These are phyloP conservation scores for Aegilops tauschii DNA, from an alignment of 176 grass and related monocot genomes.

Conservation along the genomic window DNA sequence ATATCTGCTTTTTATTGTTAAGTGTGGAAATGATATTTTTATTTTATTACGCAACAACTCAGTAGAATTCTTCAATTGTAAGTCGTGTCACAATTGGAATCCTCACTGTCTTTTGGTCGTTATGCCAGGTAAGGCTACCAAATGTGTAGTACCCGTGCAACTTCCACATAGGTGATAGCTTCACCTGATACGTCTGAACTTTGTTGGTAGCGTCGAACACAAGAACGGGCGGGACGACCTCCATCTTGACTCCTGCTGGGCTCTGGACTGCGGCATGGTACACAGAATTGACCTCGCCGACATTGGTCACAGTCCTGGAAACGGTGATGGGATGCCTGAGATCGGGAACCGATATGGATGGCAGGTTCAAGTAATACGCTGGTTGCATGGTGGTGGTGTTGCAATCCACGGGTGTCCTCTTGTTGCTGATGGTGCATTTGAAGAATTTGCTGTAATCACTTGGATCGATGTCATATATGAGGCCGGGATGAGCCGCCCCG, in stretches of 20 bases:
- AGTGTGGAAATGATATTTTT: too few species aligned
- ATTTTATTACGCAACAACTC: neutral
- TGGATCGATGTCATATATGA: too few species aligned
- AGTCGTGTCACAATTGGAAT: too few species aligned
- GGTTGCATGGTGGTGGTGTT: neutral
- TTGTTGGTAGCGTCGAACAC: conserved; percentile 12
- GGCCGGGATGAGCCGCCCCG: too few species aligned
- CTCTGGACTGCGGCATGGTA: neutral
- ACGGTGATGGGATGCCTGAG: neutral
- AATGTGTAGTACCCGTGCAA: too few species aligned
- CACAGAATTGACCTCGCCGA: conserved; percentile 15
- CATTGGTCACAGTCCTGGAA: conserved; percentile 14
- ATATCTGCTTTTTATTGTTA: too few species aligned
- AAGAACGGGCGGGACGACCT: conserved; percentile 18
- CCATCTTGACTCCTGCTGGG: conserved; percentile 24
- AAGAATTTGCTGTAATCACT: too few species aligned
- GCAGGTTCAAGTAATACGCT: conserved; percentile 14
- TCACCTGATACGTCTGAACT: conserved; percentile 6
- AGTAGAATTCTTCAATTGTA: too few species aligned
- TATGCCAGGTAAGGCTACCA: too few species aligned
- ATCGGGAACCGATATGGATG: conserved; percentile 25
- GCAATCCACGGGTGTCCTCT: neutral
- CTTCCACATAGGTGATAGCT: neutral
- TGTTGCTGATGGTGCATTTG: neutral
- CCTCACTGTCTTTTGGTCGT: too few species aligned